A percentile compares a stretch with the other conserved stretches of the same genome.
Conservation (phyloP, 73 alveolate species). For the Tetrahymena borealis region DNA sequence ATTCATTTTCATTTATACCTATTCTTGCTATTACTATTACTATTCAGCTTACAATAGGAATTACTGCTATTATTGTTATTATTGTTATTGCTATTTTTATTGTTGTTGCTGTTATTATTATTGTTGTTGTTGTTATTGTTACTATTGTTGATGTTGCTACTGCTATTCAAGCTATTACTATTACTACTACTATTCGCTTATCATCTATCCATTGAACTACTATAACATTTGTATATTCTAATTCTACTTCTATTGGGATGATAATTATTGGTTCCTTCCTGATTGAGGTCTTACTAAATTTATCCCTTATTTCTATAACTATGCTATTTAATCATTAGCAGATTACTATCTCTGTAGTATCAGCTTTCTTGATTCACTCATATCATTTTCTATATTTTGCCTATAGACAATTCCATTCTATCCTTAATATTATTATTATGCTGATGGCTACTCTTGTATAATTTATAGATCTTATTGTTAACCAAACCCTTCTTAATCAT, state of each 20-base stretch:
- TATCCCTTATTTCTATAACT: neutral
- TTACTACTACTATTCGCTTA: neutral
- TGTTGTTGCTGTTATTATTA: neutral
- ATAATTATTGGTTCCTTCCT: neutral
- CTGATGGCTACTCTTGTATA: too few species aligned
- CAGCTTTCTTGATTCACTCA: neutral
- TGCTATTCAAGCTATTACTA: neutral
- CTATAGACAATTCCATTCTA: neutral
- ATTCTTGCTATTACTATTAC: too few species aligned
- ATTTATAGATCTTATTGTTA: too few species aligned
- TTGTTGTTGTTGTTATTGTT: neutral
- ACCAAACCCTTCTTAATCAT: too few species aligned
- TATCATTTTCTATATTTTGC: neutral
- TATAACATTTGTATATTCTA: neutral
- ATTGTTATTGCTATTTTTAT: neutral
- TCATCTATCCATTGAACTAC: neutral
- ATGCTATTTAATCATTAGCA: neutral
- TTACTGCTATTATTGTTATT: neutral
- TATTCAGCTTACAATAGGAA: too few species aligned
- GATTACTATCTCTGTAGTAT: neutral
- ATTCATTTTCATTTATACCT: too few species aligned
- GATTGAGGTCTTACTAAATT: neutral
- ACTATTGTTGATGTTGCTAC: neutral
- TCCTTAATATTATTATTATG: too few species aligned
- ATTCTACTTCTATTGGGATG: neutral